A percentile compares a stretch with the other conserved stretches of the same genome.
Evolutionary conservation across 805 yeast genomes (phyloP).

Genomic region (Starmerella powellii): DNA sequence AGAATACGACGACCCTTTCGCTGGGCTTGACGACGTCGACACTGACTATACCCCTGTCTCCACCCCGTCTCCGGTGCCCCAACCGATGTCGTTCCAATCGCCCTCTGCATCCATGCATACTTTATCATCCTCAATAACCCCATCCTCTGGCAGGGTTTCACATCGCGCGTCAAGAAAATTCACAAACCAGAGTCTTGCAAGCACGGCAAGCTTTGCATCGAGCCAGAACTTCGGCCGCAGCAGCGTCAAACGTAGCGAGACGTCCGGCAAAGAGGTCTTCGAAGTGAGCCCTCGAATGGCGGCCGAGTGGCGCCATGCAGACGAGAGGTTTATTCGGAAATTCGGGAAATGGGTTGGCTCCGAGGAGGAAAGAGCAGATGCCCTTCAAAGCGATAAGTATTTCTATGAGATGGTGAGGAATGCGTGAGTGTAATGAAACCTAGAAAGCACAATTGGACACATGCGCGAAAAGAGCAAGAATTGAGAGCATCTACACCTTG

Average conservation of each 20-base stretch:
- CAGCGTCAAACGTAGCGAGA: constrained; percentile 20
- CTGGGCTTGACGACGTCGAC: constrained; percentile 17
- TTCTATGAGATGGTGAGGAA: constrained; percentile 23
- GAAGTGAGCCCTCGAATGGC: constrained; percentile 15
- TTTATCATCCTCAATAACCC: background rate
- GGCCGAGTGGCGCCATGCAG: constrained; percentile 22
- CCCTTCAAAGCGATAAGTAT: constrained; percentile 16
- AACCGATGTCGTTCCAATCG: background rate
- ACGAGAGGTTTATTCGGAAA: constrained; percentile 24
- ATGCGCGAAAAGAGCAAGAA: too few species aligned
- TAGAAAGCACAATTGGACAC: too few species aligned
- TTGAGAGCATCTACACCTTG: too few species aligned
- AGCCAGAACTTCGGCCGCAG: constrained; percentile 6
- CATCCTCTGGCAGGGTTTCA: background rate
- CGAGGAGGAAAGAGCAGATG: constrained; percentile 18
- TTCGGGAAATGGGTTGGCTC: constrained; percentile 26
- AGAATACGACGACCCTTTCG: constrained; percentile 24
- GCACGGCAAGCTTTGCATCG: constrained; percentile 11
- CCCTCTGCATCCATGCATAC: background rate
- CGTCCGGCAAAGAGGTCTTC: constrained; percentile 20
- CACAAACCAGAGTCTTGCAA: constrained; percentile 14
- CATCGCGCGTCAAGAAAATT: background rate
- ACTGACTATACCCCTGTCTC: constrained; percentile 5
- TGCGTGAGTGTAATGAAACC: too few species aligned
- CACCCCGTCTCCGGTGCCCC: constrained; percentile 3